Base-by-base conservation (phyloP, 176 grass and related monocot genomes). In the Oryza officinalis region DNA sequence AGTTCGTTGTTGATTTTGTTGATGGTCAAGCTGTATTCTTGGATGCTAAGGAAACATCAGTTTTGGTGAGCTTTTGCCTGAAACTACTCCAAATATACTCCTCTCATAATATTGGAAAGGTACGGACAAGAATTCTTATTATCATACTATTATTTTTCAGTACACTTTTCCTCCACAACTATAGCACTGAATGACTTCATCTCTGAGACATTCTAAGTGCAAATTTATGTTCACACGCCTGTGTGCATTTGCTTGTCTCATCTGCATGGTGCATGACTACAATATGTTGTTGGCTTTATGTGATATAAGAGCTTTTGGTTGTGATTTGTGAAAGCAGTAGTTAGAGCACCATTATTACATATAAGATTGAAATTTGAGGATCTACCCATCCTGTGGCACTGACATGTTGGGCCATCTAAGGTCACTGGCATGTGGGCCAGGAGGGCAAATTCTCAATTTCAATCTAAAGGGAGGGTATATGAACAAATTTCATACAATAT, bases 1-100 rank as follows among this genome's bases (percentile, higher is more conserved):
- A 95, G 78, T 98, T 98, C 84, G 89, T 95, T 37, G 93, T 98
- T 89, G 93, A 98, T 80, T 98, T 95, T 77, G 93, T 98, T 40
- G 96, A 98, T 67, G 96, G 91, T 63, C 91, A 95, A 98, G 76
- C 94, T 76, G 87, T 93, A 74, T 98, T 94, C 87, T 89, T 98
- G 65, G 91, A 88, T 90, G 91, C 83, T 38, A 95, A 90, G 80
- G 96, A 95, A 87, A 98, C 93, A 79, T 93, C 93, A 72, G 87
- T 89, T 83, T 89, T 98, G 89, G 86, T 95, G 77, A 90, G 25
- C 73, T 98, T 98, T 86, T 98, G 93, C 93, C 80, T 98, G 89
- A 88, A 33, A 50, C 83, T 98, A 72, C 91, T 98, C 57, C 93
- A 91, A 84, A 92, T 95, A 77, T 98, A 98, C 83, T 98, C 96